Base-by-base conservation (phyloP, 371 early-diverging fungal genomes). In the Lichtheimia hyalospora region DNA sequence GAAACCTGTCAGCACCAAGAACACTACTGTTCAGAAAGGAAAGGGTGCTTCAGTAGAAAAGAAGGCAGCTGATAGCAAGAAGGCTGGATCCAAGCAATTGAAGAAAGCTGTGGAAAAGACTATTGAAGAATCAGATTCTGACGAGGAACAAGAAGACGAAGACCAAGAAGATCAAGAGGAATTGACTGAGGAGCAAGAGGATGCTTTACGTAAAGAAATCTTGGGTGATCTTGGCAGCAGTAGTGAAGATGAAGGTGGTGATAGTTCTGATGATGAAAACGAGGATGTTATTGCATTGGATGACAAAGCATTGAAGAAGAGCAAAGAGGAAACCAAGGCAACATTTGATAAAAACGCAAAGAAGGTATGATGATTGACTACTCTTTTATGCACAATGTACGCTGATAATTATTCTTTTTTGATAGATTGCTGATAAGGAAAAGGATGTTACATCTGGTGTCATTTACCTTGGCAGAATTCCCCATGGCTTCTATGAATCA, bases 401-500 rank as follows among this genome's bases (percentile, higher is more conserved):
- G 12, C 21, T 46, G 46, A 21, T 46, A 21, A 0, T 39, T 4
- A 34, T 16, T 14, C 43, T 50, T 15, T 43, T 8, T 20, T 16
- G n/a, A n/a, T 23, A 14, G 13, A 16, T 21, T 18, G 7, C 10
- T 12, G 15, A 48, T n/a, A 65, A 71, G 50, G 51, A 68, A 20
- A 59, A 44, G 23, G 62, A 71, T 20, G 10, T 34, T 10, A 34
- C 6, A 34, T 68, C 74, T 23, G 95, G 96, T 58, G 92, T 92
- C 15, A 71, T 96, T 14, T 96, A 92, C 67, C 70, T 97, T 48
- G 93, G 95, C 40, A 89, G 92, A 55, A 90, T 97, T 55, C 98
- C 98, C 5, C 93, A 95, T 61, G 96, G 96, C n/a, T 96, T 97
- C 73, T 92, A 95, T 74, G 98, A 97, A 71, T 73, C 86, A 15